phyloP scores from a whole-genome alignment of 257 asterid genomes.

The Apocynum venetum region DNA sequence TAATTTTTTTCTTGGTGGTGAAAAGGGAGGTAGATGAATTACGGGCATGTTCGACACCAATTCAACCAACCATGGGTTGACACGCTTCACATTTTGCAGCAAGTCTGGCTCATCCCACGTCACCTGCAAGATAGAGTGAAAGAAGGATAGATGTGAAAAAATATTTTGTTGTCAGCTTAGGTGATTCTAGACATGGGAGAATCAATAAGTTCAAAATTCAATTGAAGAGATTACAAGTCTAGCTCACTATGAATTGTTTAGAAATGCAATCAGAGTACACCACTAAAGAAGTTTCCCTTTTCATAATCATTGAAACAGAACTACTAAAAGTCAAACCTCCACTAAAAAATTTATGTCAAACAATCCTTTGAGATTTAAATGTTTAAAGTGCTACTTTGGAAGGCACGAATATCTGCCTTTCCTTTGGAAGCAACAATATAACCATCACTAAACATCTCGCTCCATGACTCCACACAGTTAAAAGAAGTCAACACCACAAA shows the following conservation, averaged over 20 bases:
- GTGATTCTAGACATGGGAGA: not conserved
- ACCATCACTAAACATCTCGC: not conserved
- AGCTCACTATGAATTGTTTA: not conserved
- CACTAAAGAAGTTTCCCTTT: not conserved
- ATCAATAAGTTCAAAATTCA: not conserved
- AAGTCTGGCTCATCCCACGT: constrained; percentile 94
- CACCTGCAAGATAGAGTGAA: constrained; percentile 47
- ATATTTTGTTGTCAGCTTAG: not conserved
- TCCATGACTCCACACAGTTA: not conserved
- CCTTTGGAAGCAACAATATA: not conserved
- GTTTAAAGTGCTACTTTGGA: not conserved
- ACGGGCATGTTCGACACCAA: constrained; percentile 70
- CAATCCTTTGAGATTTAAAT: not conserved
- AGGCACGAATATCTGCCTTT: not conserved
- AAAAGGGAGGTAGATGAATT: constrained; percentile 65
- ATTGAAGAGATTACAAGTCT: not conserved
- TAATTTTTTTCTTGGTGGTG: constrained; percentile 69
- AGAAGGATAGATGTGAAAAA: constrained; percentile 2
- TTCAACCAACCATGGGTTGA: constrained; percentile 94
- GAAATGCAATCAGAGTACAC: not conserved
- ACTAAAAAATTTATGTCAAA: not conserved
- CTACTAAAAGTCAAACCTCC: not conserved
- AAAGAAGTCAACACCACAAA: not conserved
- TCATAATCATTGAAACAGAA: not conserved
- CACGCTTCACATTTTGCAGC: constrained; percentile 78